Evolutionary conservation across 495 filamentous ascomycete genomes (phyloP), one percentile per base, ranked within the genome.

Genomic region (Talaromyces borbonicus): DNA sequence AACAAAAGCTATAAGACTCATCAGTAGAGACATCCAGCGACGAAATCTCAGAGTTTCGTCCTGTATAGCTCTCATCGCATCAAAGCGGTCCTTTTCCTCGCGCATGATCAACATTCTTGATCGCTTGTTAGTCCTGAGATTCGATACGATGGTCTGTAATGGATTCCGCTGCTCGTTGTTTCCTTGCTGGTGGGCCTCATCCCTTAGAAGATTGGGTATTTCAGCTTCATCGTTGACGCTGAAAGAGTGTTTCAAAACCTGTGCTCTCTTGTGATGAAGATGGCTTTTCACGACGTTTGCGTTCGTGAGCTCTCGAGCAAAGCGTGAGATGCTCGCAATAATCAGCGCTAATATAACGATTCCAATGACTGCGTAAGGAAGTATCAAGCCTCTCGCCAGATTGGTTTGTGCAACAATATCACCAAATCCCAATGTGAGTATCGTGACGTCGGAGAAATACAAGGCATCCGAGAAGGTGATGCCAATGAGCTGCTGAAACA

Each of bases 261-360:
- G 59, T 47, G 68, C 65, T 37, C 84, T 73, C 24, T 66, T 69
- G 14, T 72, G 69, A 26, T 81, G 68, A 24, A 81, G 65, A 53
- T 85, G 84, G 25, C 66, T 73, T 52, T 73, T 75, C 45, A 88
- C 66, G 25, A 90, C 67, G 19, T 87, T 83, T 44, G 80, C 78
- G 36, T 77, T 69, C 14, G 77, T 73, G 24, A 88, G 63, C 43
- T 85, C 78, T 15, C 56, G 47, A 2, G 75, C 75, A 47, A 86
- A 87, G 24, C 71, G 81, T 30, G 85, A 77, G 44, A 95, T 86
- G 44, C 86, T 90, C 12, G 81, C 80, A 24, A 95, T 81, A 19
- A 94, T 84, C 22, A 96, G 68, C 78, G 90, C 90, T 3, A 96
- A 68, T 47, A 83, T 89, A 36, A 90, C 80, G 38, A 95, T 83